phyloP scores from a whole-genome alignment of 306 rosid species.

The Begonia fuchsioides region DNA sequence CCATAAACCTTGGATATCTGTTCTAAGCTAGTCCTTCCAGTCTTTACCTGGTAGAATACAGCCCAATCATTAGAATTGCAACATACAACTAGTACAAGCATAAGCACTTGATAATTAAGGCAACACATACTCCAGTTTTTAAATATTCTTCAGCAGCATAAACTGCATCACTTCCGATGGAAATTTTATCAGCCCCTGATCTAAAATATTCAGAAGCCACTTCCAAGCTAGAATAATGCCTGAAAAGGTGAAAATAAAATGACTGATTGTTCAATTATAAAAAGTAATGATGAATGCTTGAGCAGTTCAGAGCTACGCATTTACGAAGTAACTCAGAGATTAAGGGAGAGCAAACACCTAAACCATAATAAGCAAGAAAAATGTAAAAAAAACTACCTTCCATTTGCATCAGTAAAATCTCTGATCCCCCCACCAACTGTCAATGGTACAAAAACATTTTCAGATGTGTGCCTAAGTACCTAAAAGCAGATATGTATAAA shows the following conservation, averaged over 20 bases:
- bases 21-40: conserved; percentile 88
- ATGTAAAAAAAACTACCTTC: conserved; percentile 44
- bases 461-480: conserved; percentile 79
- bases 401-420: conserved; percentile 81
- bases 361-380: too few relatives aligned
- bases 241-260: conserved; percentile 6
- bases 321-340: too few relatives aligned
- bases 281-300: too few relatives aligned
- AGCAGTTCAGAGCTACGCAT: too few relatives aligned
- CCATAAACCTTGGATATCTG: conserved; percentile 91
- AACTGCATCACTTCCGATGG: conserved; percentile 95
- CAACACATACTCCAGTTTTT: conserved; percentile 62
- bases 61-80: too few relatives aligned
- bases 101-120: conserved; percentile 4
- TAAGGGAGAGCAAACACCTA: too few relatives aligned
- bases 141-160: conserved; percentile 90
- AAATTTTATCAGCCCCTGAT: conserved; percentile 97
- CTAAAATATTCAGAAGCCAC: conserved; percentile 98
- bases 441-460: conserved; percentile 91
- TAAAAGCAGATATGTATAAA: conserved; percentile 15
- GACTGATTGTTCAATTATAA: neutral
- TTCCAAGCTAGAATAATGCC: conserved; percentile 93
- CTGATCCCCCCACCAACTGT: conserved; percentile 98
- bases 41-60: conserved; percentile 44
- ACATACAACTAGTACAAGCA: too few relatives aligned